Conservation (phyloP, 805 yeast species). For the Myxozyma monticola region DNA sequence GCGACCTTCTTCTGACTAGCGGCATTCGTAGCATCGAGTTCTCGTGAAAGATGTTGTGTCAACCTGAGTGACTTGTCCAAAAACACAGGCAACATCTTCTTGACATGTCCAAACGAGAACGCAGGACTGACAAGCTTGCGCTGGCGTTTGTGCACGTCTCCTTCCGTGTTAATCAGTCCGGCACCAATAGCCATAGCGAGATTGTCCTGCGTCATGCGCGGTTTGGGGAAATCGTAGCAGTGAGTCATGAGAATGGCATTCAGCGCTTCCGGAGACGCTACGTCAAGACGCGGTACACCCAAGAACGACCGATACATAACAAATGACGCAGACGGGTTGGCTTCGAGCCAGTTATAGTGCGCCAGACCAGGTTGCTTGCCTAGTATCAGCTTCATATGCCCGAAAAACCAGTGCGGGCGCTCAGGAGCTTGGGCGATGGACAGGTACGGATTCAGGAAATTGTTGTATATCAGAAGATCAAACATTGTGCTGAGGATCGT, state of each 20-base stretch:
- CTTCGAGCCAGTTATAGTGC: conserved; percentile 14
- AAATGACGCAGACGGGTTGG: conserved; percentile 7
- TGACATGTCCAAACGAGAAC: conserved; percentile 6
- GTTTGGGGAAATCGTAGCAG: conserved; percentile 22
- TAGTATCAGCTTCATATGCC: conserved; percentile 1
- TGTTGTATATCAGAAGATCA: background rate
- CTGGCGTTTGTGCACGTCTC: conserved; percentile 10
- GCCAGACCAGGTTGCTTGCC: conserved; percentile 7
- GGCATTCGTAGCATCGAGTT: background rate
- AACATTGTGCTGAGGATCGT: background rate
- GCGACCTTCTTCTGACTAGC: background rate
- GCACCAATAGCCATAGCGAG: conserved; percentile 6
- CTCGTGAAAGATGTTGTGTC: background rate
- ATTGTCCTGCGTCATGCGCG: conserved; percentile 6
- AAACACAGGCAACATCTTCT: conserved; percentile 13
- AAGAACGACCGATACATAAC: conserved; percentile 14
- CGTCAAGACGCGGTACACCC: conserved; percentile 7
- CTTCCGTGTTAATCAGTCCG: conserved; percentile 3
- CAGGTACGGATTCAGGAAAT: conserved; percentile 16
- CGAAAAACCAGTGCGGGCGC: conserved; percentile 19
- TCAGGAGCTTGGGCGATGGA: conserved; percentile 11
- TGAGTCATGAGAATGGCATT: conserved; percentile 20
- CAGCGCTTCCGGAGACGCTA: conserved; percentile 11
- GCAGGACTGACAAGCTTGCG: conserved; percentile 9
- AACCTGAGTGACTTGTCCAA: conserved; percentile 9